A percentile compares a stretch with the other conserved stretches of the same genome.
phyloP scores from a whole-genome alignment of 306 rosid genomes.

The Carpinus viminea region DNA sequence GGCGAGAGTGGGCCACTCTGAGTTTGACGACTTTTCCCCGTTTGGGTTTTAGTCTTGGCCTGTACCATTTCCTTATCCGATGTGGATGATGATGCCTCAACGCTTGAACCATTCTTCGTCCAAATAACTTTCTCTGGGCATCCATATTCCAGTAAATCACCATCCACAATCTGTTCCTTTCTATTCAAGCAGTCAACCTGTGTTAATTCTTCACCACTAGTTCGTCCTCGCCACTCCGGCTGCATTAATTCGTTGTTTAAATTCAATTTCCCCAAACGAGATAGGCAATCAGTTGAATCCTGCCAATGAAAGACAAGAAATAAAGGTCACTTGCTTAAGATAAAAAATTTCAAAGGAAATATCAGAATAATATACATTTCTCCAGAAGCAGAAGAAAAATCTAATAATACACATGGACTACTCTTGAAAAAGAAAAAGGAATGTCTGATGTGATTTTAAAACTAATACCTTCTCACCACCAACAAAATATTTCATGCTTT shows the following conservation, averaged over 20 bases:
- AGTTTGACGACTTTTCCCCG: conserved; percentile 63
- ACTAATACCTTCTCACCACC: conserved; percentile 37
- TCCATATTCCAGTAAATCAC: conserved; percentile 44
- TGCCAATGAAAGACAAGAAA: conserved; percentile 30
- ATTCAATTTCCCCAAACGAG: conserved; percentile 48
- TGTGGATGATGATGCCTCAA: conserved; percentile 48
- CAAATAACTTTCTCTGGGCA: conserved; percentile 44
- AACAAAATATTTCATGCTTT: conserved; percentile 36
- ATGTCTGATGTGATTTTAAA: conserved; percentile 17
- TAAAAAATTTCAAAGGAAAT: conserved; percentile 7
- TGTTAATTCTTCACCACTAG: conserved; percentile 43
- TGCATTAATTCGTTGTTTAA: conserved; percentile 41
- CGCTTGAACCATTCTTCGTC: conserved; percentile 48
- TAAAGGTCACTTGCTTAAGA: background rate
- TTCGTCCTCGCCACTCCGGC: conserved; percentile 41
- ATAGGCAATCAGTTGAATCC: conserved; percentile 54
- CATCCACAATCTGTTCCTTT: conserved; percentile 49
- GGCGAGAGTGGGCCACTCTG: conserved; percentile 86
- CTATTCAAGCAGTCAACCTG: conserved; percentile 42
- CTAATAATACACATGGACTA: background rate
- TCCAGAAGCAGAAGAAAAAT: conserved; percentile 13
- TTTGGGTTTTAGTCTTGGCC: conserved; percentile 52
- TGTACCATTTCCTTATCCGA: conserved; percentile 47
- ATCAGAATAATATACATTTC: background rate
- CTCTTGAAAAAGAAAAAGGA: background rate